Evolutionary conservation across 2,329 filamentous ascomycete genomes (phyloP), one percentile per base, ranked within the genome.

Genomic region (Lasiodiplodia theobromae): DNA sequence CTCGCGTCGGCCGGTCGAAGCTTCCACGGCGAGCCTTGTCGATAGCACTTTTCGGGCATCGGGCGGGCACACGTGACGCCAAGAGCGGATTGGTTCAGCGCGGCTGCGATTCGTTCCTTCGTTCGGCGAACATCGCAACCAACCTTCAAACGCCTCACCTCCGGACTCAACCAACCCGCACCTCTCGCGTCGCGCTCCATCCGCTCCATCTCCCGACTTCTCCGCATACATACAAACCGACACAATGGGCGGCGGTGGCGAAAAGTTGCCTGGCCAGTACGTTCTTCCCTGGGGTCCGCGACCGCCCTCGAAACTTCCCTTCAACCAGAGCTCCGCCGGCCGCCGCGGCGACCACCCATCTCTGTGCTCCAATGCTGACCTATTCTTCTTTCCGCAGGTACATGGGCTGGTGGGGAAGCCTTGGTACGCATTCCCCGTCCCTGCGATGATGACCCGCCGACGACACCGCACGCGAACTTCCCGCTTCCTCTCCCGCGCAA

Each of bases 181-280:
- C 66, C 56, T 16, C 44, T 37, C 63, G 37, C 37, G 18, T 47
- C 53, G 40, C 28, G 18, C 67, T 53, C 54, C 5, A 57, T 44
- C 56, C 34, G 40, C 37, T 64, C 31, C 57, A 47, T 53, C 60
- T 65, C 25, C 34, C 44, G 47, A 54, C 34, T 25, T 34, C 38
- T 57, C 34, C 31, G n/a, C 18, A 21, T 11, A 52, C 10, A 47
- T 14, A 38, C 4, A 52, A 21, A 40, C 25, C 62, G 70, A 70
- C 68, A 71, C 47, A 66, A 72, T 72, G 71, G 71, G 65, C 64
- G 71, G 67, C 67, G 67, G 68, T 21, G 70, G 69, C 58, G 70
- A 71, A 44, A 72, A 70, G 67, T 40, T 71, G 47, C 71, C 71
- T 14, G 69, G 69, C 58, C 70, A 72, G 71, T 72, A 71, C 66